Conservation (phyloP, 1,284 basidiomycete genomes). For the Boletellus deceptivus region DNA sequence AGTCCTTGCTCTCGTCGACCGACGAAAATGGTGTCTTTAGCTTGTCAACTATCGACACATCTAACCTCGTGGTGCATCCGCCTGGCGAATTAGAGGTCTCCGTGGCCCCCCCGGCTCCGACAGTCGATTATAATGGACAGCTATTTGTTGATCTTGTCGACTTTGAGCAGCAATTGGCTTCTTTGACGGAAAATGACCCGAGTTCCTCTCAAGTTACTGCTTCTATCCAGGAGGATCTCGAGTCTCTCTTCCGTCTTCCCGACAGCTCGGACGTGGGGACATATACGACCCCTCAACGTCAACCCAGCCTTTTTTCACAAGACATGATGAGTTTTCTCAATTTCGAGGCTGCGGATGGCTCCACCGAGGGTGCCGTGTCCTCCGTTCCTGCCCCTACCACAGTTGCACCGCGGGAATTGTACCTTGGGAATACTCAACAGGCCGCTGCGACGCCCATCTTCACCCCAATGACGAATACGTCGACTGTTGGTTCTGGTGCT, state of each 20-base stretch:
- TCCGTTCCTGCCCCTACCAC: conserved; percentile 3
- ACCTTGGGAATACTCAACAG: conserved; percentile 8
- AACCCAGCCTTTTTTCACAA: conserved; percentile 23
- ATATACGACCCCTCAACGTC: conserved; percentile 15
- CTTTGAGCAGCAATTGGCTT: conserved; percentile 4
- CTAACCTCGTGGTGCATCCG: conserved; percentile 30
- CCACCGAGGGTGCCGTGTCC: conserved; percentile 1
- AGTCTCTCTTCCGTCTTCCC: conserved; percentile 18
- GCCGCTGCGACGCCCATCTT: conserved; percentile 25
- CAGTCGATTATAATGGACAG: conserved; percentile 7
- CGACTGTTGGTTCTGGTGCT: conserved; percentile 2
- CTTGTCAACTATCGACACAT: conserved; percentile 31
- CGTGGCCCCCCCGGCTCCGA: conserved; percentile 14
- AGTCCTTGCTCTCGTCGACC: conserved; percentile 22
- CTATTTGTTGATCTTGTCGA: conserved; percentile 13
- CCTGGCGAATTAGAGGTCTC: conserved; percentile 36
- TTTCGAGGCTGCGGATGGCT: conserved; percentile 23
- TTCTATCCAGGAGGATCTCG: conserved; percentile 10
- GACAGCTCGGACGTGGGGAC: conserved; percentile 9
- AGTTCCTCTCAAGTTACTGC: neutral
- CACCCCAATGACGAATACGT: conserved; percentile 29
- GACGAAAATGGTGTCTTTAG: conserved; percentile 34
- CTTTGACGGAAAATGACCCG: neutral
- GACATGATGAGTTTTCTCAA: conserved; percentile 32
- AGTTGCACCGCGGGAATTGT: conserved; percentile 21